phyloP scores from a whole-genome alignment of 2,329 filamentous ascomycete species.

The Epichloe sibirici region DNA sequence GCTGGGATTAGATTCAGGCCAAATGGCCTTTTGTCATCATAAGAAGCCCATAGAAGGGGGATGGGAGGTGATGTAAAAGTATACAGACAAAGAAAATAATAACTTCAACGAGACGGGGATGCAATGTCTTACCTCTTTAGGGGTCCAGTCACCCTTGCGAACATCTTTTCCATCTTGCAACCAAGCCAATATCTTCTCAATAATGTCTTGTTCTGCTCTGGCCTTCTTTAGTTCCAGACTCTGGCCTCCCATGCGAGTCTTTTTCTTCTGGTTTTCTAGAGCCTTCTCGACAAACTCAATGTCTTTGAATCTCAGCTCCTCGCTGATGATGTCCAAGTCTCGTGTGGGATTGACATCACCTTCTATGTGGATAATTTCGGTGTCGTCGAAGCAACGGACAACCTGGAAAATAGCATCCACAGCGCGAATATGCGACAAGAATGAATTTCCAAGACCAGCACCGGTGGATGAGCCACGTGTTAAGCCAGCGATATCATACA shows the following conservation, averaged over 20 bases:
- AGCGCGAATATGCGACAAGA: conserved; percentile 96
- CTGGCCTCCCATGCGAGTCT: conserved; percentile 87
- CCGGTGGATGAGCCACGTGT: conserved; percentile 93
- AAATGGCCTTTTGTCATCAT: conserved; percentile 98
- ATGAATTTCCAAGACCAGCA: conserved; percentile 92
- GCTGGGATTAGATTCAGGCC: conserved; percentile 98
- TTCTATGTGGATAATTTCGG: conserved; percentile 98
- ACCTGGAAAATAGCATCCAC: conserved; percentile 98
- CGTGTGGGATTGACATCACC: conserved; percentile 92
- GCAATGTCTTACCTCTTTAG: conserved; percentile 74
- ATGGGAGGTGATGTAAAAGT: conserved; percentile 1
- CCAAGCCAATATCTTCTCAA: conserved; percentile 77
- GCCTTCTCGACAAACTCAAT: conserved; percentile 98
- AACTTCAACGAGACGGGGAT: neutral
- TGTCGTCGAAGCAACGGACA: conserved; percentile 94
- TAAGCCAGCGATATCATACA: conserved; percentile 97
- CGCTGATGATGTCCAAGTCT: conserved; percentile 91
- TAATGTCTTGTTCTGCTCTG: conserved; percentile 83
- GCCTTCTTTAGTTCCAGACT: conserved; percentile 96
- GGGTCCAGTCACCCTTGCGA: conserved; percentile 75
- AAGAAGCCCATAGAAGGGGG: conserved; percentile 21
- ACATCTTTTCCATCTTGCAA: conserved; percentile 87
- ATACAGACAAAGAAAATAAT: conserved; percentile 12
- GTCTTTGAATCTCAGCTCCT: conserved; percentile 94
- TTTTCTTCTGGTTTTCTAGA: conserved; percentile 82